Evolutionary conservation across 2,329 filamentous ascomycete species (phyloP), one percentile per base, ranked within the genome.

Genomic region (Alternaria hordeiaustralica): DNA sequence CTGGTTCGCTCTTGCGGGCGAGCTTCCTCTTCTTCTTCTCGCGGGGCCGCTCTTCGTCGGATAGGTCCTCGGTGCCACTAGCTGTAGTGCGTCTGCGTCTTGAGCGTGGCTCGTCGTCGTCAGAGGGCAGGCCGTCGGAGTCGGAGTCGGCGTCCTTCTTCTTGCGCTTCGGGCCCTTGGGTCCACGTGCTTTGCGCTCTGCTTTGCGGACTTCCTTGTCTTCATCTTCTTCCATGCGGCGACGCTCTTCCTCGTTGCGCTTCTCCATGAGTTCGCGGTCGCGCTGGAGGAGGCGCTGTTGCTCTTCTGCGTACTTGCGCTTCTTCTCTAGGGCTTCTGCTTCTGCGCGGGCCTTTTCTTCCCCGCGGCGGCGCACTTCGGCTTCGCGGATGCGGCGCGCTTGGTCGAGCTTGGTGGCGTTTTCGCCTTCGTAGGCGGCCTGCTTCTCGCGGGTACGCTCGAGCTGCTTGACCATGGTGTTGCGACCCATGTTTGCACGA

Each of bases 401-500:
- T 57, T 93, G 90, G 65, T 91, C 88, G 4, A 98, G 87, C 79
- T 96, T 96, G 73, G 92, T 89, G 36, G 94, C 93, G 78, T 98
- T 97, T 83, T 92, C 93, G 73, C 94, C 91, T 79, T 99, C 96
- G 79, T 97, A 98, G 67, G 96, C 92, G 66, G 88, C 90, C 79
- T 99, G 96, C 70, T 88, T 91, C 68, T 93, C 90, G 51, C 95
- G 88, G 5, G 92, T 91, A 73, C 94, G 90, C 74, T 96, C 93
- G 12, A 99, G 87, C 79, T 99, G 95, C 73, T 93, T 94, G 68
- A 92, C 91, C 82, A 97, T 93, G 1, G 96, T 99, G 78, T 97
- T 97, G 64, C 92, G 90, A 68, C 93, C 94, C 96, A 99, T 99
- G 84, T 93, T 97, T 46, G 96, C 95, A 76, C 96, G 93, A 81